Evolutionary conservation across 1,139 yeast genomes (phyloP), one percentile per base, ranked within the genome.

Genomic region (Williopsis jadinii): DNA sequence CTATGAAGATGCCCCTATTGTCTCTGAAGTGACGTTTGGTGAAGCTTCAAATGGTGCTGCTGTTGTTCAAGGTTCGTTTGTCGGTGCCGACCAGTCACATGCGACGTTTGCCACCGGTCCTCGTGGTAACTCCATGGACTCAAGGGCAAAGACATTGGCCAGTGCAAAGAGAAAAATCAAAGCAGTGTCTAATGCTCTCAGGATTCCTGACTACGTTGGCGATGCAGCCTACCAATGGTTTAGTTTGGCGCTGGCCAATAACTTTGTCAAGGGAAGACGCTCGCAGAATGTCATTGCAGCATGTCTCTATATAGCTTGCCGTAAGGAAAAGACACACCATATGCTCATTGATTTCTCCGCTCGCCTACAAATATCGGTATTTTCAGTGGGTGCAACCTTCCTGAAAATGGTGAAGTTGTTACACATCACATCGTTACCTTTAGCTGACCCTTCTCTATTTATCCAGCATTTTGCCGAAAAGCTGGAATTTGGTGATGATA

Each of bases 321-420:
- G 98, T 56, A 81, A 82, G 59, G 94, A 84, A 55, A 76, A 77
- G 59, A 90, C 97, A 1, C 90, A 84, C 51, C 97, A 92, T 59
- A 87, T 92, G 95, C 72, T 92, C 55, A 88, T 92, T 56, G 98
- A 94, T 63, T 92, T 92, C 61, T 84, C 95, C 28, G 85, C 95
- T 35, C 70, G 92, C 50, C 68, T 94, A 35, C 95, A 85, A 58
- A 88, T 90, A 19, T 84, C 95, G 37, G 98, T 92, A 2, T 92
- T 84, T 61, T 85, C 95, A 3, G 79, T 92, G 40, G 99, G 99
- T 36, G 95, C 97, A 2, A 92, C 98, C 0, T 92, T 88, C 58
- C 68, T 92, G 45, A 90, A 90, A 59, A 77, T 92, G 78, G 95
- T 92, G 11, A 84, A 85, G 58, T 76, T 81, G 5, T 68, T 92